phyloP scores from a whole-genome alignment of 345 rosid genomes.

The Zanthoxylum bungeanum region DNA sequence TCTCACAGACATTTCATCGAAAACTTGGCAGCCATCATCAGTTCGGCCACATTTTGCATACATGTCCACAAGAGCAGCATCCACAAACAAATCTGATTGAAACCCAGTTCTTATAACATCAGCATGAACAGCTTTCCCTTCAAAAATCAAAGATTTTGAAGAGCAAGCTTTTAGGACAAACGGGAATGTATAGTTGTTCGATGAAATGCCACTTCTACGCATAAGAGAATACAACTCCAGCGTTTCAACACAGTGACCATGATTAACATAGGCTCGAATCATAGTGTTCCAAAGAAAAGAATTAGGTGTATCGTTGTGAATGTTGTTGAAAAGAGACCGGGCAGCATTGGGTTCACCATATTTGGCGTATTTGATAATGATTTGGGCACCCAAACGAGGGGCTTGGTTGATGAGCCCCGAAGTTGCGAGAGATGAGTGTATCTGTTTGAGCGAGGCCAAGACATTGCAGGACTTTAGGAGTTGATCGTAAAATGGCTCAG shows the following conservation, averaged over 20 bases:
- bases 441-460: conserved; percentile 33
- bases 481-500: conserved; percentile 22
- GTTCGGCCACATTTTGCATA: conserved; percentile 34
- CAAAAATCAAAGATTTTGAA: conserved; percentile 25
- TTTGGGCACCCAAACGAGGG: conserved; percentile 39
- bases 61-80: conserved; percentile 37
- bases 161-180: conserved; percentile 42
- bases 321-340: conserved; percentile 33
- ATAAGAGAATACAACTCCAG: conserved; percentile 37
- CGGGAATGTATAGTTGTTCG: conserved; percentile 45
- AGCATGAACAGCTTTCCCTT: conserved; percentile 39
- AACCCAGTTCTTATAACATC: conserved; percentile 36
- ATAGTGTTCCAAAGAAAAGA: conserved; percentile 52
- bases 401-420: conserved; percentile 21
- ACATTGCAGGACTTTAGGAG: conserved; percentile 29
- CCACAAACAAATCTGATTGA: conserved; percentile 27
- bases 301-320: conserved; percentile 10
- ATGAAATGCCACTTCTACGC: conserved; percentile 35
- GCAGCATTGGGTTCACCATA: conserved; percentile 23
- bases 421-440: conserved; percentile 38
- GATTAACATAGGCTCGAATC: conserved; percentile 45
- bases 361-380: conserved; percentile 39
- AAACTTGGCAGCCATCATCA: conserved; percentile 30
- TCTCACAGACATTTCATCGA: conserved; percentile 40
- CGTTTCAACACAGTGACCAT: conserved; percentile 31